phyloP scores from a whole-genome alignment of 208 protist genomes.

The Trypanosoma cruzi region DNA sequence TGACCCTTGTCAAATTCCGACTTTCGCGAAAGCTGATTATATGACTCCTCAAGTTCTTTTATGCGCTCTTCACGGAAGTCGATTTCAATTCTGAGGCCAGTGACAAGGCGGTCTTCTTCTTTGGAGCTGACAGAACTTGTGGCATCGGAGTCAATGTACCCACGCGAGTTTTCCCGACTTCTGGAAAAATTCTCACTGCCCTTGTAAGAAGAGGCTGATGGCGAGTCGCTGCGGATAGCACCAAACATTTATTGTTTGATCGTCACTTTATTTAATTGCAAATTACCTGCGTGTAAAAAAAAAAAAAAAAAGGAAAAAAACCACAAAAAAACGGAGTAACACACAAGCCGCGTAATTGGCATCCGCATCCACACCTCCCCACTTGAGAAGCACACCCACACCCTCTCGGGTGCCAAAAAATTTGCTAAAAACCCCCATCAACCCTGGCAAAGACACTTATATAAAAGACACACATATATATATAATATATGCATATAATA shows the following conservation, averaged over 20 bases:
- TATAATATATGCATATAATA: no score
- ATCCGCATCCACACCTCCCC: no score
- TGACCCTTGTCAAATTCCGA: conserved; percentile 36
- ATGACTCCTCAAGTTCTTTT: conserved; percentile 43
- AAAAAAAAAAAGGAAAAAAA: no score
- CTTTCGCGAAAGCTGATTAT: conserved; percentile 40
- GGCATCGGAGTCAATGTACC: conserved; percentile 14
- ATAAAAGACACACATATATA: no score
- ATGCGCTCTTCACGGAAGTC: conserved; percentile 49
- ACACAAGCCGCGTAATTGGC: no score
- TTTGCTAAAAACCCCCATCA: no score
- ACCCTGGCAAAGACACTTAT: no score
- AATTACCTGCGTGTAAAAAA: not conserved
- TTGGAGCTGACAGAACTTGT: conserved; percentile 9
- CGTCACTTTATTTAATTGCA: not conserved
- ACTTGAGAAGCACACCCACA: no score
- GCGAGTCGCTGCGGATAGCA: conserved; percentile 13
- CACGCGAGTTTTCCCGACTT: conserved; percentile 23
- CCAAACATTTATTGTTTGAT: conserved; percentile 14
- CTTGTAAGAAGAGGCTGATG: conserved; percentile 27
- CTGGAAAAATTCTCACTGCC: conserved; percentile 28
- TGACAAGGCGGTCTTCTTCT: conserved; percentile 26
- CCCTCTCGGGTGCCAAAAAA: no score
- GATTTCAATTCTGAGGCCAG: conserved; percentile 36
- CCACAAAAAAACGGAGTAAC: not conserved